phyloP scores from a whole-genome alignment of 2,329 filamentous ascomycete genomes.

The Sclerotinia glacialis region DNA sequence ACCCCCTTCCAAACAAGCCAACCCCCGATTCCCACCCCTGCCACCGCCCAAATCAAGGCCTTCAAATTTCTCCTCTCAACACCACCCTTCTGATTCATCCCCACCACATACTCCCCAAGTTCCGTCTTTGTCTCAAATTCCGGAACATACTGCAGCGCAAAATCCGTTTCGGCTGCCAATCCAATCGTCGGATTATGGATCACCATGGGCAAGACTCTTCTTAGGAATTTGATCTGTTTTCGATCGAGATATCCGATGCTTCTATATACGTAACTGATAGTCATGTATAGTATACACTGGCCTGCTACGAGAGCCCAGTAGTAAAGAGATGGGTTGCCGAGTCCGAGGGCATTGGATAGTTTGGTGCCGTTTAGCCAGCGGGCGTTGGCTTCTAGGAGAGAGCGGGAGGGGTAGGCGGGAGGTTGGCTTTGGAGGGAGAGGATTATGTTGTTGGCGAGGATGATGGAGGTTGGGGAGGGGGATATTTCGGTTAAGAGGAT shows the following conservation, averaged over 20 bases:
- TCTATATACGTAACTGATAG: constrained; percentile 46
- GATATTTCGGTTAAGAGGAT: constrained; percentile 64
- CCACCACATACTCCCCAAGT: constrained; percentile 36
- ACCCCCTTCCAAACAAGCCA: background rate
- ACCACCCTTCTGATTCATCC: constrained; percentile 34
- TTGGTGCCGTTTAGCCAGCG: constrained; percentile 68
- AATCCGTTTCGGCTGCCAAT: constrained; percentile 59
- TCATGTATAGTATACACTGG: constrained; percentile 35
- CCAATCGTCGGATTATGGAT: constrained; percentile 41
- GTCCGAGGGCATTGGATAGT: constrained; percentile 55
- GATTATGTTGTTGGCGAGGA: constrained; percentile 74
- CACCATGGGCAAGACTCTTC: background rate
- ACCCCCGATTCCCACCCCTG: constrained; percentile 31
- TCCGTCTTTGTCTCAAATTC: constrained; percentile 46
- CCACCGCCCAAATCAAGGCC: constrained; percentile 44
- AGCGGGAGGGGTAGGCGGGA: constrained; percentile 61
- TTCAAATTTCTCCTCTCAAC: constrained; percentile 50
- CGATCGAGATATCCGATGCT: constrained; percentile 47
- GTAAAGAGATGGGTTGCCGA: constrained; percentile 31
- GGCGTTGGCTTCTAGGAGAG: constrained; percentile 65
- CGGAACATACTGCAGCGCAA: constrained; percentile 71
- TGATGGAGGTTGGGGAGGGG: constrained; percentile 59
- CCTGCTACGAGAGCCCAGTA: constrained; percentile 34
- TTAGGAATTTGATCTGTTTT: constrained; percentile 47
- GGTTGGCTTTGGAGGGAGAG: constrained; percentile 62